A percentile compares a stretch with the other conserved stretches of the same genome.
phyloP scores from a whole-genome alignment of 2,329 filamentous ascomycete genomes.

The Leptographium lundbergii region DNA sequence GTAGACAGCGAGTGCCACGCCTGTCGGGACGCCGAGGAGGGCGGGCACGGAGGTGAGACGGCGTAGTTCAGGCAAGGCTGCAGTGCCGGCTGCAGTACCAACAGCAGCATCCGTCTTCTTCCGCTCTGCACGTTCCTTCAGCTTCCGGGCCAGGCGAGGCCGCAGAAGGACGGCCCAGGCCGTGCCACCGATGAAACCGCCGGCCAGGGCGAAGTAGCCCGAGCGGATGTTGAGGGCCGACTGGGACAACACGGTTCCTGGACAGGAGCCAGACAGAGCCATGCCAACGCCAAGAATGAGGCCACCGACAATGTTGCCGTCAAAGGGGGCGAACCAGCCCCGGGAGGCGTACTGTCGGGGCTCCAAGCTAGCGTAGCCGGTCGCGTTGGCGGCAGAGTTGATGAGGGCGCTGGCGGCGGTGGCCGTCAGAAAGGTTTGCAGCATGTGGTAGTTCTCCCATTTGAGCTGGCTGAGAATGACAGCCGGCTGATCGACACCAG shows the following conservation, averaged over 20 bases:
- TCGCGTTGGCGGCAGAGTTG: conserved; percentile 31
- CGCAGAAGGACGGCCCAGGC: conserved; percentile 33
- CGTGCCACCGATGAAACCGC: conserved; percentile 43
- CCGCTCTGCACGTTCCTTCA: background rate
- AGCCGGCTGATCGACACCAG: conserved; percentile 47
- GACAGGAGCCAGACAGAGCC: conserved; percentile 51
- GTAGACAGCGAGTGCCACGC: conserved; percentile 26
- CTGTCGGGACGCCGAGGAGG: conserved; percentile 25
- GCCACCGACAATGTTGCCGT: conserved; percentile 55
- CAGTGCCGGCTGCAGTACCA: background rate
- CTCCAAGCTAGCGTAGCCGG: conserved; percentile 28
- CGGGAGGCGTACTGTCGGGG: conserved; percentile 39
- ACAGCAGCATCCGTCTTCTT: background rate
- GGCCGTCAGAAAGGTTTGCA: conserved; percentile 50
- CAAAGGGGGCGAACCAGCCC: conserved; percentile 40
- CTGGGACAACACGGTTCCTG: conserved; percentile 52
- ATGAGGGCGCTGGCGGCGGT: conserved; percentile 43
- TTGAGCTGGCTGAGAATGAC: conserved; percentile 49
- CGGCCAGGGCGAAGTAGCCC: conserved; percentile 38
- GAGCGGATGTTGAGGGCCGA: conserved; percentile 38
- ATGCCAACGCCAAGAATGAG: conserved; percentile 51
- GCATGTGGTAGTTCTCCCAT: conserved; percentile 51
- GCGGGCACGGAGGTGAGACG: conserved; percentile 23
- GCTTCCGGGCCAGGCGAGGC: conserved; percentile 11
- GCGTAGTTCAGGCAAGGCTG: background rate